phyloP scores from a whole-genome alignment of 2,329 filamentous ascomycete species.

The Paecilomyces dactylethromorphus region DNA sequence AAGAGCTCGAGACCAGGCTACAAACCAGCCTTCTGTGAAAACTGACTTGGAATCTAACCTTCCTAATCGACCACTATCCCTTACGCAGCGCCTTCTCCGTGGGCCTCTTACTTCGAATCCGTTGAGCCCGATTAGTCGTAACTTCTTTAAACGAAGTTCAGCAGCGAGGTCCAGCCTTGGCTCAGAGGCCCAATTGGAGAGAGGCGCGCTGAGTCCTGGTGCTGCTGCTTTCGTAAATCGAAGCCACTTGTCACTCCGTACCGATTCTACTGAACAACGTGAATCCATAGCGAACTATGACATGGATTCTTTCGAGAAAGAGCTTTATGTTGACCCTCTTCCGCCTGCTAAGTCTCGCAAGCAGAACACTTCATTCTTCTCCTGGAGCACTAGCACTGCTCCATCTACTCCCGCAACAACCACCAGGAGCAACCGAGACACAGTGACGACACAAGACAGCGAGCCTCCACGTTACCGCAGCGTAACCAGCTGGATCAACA shows the following conservation, averaged over 20 bases:
- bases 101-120: background rate
- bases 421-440: background rate
- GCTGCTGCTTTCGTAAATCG: background rate
- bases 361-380: constrained; percentile 1
- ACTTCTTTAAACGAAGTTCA: background rate
- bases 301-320: background rate
- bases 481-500: constrained; percentile 1
- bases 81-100: background rate
- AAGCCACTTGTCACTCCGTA: background rate
- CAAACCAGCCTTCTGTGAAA: background rate
- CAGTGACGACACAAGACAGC: background rate
- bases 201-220: background rate
- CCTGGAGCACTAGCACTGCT: background rate
- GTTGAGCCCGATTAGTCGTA: background rate
- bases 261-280: background rate
- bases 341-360: constrained; percentile 3
- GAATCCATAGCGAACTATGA: background rate
- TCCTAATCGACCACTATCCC: background rate
- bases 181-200: background rate
- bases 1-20: background rate
- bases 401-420: background rate
- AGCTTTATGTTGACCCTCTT: background rate
- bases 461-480: background rate
- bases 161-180: background rate
- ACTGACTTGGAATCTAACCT: background rate